Base-by-base conservation (phyloP, 495 filamentous ascomycete genomes). In the Podospora anserina region DNA sequence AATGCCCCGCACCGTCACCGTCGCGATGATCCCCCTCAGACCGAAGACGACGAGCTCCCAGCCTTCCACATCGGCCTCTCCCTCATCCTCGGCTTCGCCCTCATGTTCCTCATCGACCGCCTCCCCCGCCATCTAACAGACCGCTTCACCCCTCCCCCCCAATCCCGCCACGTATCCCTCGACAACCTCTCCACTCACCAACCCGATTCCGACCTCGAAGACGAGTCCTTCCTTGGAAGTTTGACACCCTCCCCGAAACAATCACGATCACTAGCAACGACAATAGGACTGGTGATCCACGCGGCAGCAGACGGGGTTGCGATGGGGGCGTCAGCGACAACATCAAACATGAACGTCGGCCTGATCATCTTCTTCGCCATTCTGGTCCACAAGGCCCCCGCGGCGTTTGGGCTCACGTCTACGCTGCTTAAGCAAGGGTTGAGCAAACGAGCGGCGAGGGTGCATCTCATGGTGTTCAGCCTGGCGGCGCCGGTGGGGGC, bases 91-190 rank as follows among this genome's bases (percentile, higher is more conserved):
- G 95, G 95, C 13, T 99, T 99, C 79, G 88, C 96, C 68, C 83
- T 99, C 67, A 99, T 99, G 95, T 97, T 96, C 77, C 87, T 99
- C 13, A 90, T 99, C 77, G 96, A 98, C 77, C 91, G 91, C 63
- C 81, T 97, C 7, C 93, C 95, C 30, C 87, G 88, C 65, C 88
- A 91, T 75, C 86, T 88, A 57, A 82, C 85, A 0, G 83, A 84
- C 59, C 77, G 79, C 78, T 72, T 84, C 72, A 79, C 88, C 82
- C 72, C 83, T 67, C 76, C 83, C 76, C 77, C 86, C 68, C 69
- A 82, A 67, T 82, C 85, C 18, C 74, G 85, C 68, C 85, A 96
- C 74, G 96, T 97, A 69, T 92, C 91, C 30, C 84, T 97, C 23
- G 90, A 92, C 72, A 90, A 94, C 67, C 83, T 97, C 23, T 72